A percentile compares a stretch with the other conserved stretches of the same genome.
phyloP scores from a whole-genome alignment of 2,329 filamentous ascomycete species.

The Boeremia lycopersici region DNA sequence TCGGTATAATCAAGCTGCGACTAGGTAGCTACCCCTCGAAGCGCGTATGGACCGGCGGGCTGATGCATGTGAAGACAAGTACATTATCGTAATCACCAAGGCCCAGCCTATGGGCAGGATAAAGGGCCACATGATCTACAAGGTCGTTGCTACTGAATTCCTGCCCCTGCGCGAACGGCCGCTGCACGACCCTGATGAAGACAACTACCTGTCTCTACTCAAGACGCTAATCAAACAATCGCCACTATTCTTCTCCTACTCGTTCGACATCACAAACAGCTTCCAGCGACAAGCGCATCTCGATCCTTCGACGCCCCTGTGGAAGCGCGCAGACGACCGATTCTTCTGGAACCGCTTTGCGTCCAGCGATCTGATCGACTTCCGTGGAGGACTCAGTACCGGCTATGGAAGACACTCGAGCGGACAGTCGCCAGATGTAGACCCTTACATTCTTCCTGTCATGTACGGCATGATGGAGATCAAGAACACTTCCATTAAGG shows the following conservation, averaged over 20 bases:
- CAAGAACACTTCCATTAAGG: conserved; percentile 82
- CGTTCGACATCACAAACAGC: conserved; percentile 92
- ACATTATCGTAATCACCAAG: conserved; percentile 96
- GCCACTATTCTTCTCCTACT: conserved; percentile 98
- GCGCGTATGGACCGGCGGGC: conserved; percentile 7
- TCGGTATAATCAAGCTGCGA: conserved; percentile 91
- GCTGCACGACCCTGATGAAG: conserved; percentile 91
- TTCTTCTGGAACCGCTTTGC: conserved; percentile 99
- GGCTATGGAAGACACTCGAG: conserved; percentile 64
- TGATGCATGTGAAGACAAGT: conserved; percentile 70
- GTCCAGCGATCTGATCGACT: conserved; percentile 88
- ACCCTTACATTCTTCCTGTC: conserved; percentile 92
- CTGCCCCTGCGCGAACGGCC: conserved; percentile 90
- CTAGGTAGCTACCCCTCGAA: conserved; percentile 66
- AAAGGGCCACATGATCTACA: conserved; percentile 96
- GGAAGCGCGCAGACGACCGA: conserved; percentile 91
- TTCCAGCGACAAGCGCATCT: conserved; percentile 90
- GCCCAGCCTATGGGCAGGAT: conserved; percentile 87
- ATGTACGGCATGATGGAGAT: conserved; percentile 98
- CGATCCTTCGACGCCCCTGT: conserved; percentile 75
- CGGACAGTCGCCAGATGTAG: conserved; percentile 74
- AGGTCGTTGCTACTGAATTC: conserved; percentile 87
- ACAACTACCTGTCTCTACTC: conserved; percentile 83
- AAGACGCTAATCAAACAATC: conserved; percentile 80
- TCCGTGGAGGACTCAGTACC: conserved; percentile 66